Conservation (phyloP, 495 filamentous ascomycete species). For the Tuber brumale region DNA sequence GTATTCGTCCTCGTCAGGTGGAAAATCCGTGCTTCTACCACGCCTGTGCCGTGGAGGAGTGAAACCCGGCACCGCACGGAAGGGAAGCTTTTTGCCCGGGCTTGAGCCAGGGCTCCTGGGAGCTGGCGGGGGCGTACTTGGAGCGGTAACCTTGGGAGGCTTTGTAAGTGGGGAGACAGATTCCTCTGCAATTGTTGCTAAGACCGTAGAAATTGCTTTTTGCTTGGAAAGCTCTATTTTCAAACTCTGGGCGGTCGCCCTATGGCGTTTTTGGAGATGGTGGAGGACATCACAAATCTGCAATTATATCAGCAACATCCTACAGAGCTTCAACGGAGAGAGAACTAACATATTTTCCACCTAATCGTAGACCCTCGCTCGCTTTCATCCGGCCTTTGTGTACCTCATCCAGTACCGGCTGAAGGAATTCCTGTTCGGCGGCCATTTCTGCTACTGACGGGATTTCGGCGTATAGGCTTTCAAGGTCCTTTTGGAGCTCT, state of each 20-base stretch:
- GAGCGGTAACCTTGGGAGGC: neutral
- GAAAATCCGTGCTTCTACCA: slow-evolving; percentile 18
- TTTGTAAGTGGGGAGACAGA: slow-evolving; percentile 25
- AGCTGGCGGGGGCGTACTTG: slow-evolving; percentile 4
- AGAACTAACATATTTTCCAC: slow-evolving; percentile 37
- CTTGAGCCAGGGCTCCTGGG: slow-evolving; percentile 8
- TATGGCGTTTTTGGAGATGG: slow-evolving; percentile 31
- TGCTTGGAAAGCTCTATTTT: slow-evolving; percentile 26
- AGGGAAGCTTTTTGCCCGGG: slow-evolving; percentile 24
- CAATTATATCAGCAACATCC: slow-evolving; percentile 7
- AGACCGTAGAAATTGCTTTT: slow-evolving; percentile 27
- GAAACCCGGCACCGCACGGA: slow-evolving; percentile 31
- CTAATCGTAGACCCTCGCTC: slow-evolving; percentile 23
- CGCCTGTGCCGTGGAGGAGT: slow-evolving; percentile 33
- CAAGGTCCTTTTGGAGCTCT: slow-evolving; percentile 37
- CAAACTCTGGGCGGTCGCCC: slow-evolving; percentile 21
- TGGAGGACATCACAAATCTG: slow-evolving; percentile 28
- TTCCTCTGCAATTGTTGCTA: slow-evolving; percentile 36
- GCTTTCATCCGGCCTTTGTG: slow-evolving; percentile 22
- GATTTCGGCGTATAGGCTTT: slow-evolving; percentile 38
- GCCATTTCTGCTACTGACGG: slow-evolving; percentile 38
- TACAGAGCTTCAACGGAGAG: neutral
- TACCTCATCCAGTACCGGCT: slow-evolving; percentile 26
- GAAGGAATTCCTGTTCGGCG: slow-evolving; percentile 34
- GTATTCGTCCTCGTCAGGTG: slow-evolving; percentile 16